Evolutionary conservation across 768 basidiomycete genomes (phyloP), one percentile per base, ranked within the genome.

Genomic region (Piloderma croceum): DNA sequence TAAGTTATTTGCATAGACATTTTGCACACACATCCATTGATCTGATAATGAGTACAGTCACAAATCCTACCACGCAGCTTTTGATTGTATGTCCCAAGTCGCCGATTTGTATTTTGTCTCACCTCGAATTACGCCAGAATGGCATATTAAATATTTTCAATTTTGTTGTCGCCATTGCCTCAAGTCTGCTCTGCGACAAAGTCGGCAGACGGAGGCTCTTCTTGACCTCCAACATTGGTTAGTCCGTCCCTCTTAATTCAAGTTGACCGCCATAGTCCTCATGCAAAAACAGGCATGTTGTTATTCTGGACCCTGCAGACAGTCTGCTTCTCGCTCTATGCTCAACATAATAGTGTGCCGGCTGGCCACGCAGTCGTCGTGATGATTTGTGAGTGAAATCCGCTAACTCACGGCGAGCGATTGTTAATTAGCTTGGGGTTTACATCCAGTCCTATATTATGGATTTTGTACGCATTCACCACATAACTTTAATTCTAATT

Each of bases 91-190:
- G 3, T 17, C n/a, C 17, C 21, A 36, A 13, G 42, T 31, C 10
- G 15, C 24, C 7, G 15, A 19, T 6, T 18, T 6, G 5, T 18
- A 6, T 20, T 4, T 29, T n/a, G 9, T 38, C 18, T 24, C 44
- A 34, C 24, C 43, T 27, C 24, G 36, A 44, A 23, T 36, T 39
- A 13, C 49, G 47, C 24, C 46, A 76, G 69, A 79, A 79, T 49
- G 76, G 73, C 37, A 52, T 72, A 41, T 58, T 78, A 24, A 70
- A 72, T 47, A 73, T 78, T 44, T 79, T 62, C 57, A 77, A 78
- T 56, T 71, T 80, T 37, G 54, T 73, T 42, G 61, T 76, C 32
- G 74, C 76, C n/a, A 59, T 76, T 36, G 37, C 59, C 19, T 73
- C 74, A 22, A 71, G 69, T 20, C 60, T 74, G 41, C 56, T 73